Conservation (phyloP, 225 moss, liverwort and hornwort genomes). For the Takakia lepidozioides region DNA sequence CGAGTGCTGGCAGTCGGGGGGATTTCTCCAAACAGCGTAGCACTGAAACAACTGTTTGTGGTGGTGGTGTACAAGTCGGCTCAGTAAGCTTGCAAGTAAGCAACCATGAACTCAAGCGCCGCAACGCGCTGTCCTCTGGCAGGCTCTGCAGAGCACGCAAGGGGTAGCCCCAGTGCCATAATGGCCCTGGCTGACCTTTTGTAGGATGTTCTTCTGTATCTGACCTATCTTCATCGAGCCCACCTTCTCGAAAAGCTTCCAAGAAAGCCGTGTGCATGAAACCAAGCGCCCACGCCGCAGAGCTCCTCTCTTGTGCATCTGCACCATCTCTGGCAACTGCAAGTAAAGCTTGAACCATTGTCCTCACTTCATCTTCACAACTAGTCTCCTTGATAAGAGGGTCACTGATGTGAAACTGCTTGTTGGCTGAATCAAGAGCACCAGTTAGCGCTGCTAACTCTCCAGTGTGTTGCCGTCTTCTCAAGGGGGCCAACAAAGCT, state of each 20-base stretch:
- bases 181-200: not conserved
- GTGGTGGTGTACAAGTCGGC: not conserved
- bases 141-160: constrained; percentile 34
- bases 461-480: constrained; percentile 3
- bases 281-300: constrained; percentile 40
- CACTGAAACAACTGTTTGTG: constrained; percentile 16
- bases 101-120: constrained; percentile 25
- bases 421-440: constrained; percentile 5
- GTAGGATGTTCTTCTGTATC: not conserved
- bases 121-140: constrained; percentile 17
- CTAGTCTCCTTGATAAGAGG: constrained; percentile 25
- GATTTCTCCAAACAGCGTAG: constrained; percentile 29
- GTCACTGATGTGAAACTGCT: constrained; percentile 12
- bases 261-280: constrained; percentile 18
- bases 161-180: constrained; percentile 21
- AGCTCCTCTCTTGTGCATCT: constrained; percentile 16
- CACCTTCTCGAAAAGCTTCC: constrained; percentile 1
- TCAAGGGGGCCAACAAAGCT: constrained; percentile 8
- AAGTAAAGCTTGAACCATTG: constrained; percentile 14
- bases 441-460: constrained; percentile 13
- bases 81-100: constrained; percentile 4
- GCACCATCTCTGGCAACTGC: constrained; percentile 14
- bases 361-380: constrained; percentile 23
- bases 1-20: constrained; percentile 31
- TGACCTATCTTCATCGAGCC: not conserved